Evolutionary conservation across 805 yeast species (phyloP).

Genomic region (Candida boleticola): DNA sequence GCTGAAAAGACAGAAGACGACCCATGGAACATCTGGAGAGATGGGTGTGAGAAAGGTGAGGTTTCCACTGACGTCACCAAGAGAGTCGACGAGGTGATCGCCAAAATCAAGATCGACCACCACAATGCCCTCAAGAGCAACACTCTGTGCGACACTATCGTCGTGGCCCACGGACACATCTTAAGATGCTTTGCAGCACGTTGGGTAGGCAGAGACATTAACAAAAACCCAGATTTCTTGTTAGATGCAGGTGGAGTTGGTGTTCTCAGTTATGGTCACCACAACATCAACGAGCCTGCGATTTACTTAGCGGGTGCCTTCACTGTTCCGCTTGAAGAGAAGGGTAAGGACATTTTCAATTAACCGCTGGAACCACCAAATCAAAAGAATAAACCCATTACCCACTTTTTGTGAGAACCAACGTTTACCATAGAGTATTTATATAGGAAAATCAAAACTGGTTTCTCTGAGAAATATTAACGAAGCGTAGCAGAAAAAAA

Average conservation of each 20-base stretch:
- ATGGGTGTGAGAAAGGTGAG: slow-evolving; percentile 94
- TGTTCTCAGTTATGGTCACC: slow-evolving; percentile 86
- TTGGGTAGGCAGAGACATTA: slow-evolving; percentile 69
- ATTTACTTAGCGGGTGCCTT: slow-evolving; percentile 82
- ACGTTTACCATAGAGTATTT: too few relatives aligned
- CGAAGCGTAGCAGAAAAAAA: not conserved
- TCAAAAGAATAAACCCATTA: not conserved
- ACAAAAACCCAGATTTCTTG: slow-evolving; percentile 72
- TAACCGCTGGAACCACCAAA: too few relatives aligned
- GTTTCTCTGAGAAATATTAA: too few relatives aligned
- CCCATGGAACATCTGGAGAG: slow-evolving; percentile 81
- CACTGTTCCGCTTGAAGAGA: slow-evolving; percentile 64
- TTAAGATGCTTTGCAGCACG: slow-evolving; percentile 85
- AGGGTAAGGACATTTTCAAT: slow-evolving; percentile 15
- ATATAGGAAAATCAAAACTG: not conserved
- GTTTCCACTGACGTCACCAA: slow-evolving; percentile 58
- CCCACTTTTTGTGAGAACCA: not conserved
- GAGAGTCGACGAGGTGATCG: slow-evolving; percentile 71
- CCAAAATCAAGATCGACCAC: slow-evolving; percentile 61
- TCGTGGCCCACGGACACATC: slow-evolving; percentile 93
- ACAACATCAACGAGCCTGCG: slow-evolving; percentile 83
- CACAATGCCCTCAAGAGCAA: slow-evolving; percentile 47
- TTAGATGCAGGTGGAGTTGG: slow-evolving; percentile 96
- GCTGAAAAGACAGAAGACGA: slow-evolving; percentile 23
- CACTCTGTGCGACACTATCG: slow-evolving; percentile 67